phyloP scores from a whole-genome alignment of 73 alveolate species.

The Diophrys sp. region DNA sequence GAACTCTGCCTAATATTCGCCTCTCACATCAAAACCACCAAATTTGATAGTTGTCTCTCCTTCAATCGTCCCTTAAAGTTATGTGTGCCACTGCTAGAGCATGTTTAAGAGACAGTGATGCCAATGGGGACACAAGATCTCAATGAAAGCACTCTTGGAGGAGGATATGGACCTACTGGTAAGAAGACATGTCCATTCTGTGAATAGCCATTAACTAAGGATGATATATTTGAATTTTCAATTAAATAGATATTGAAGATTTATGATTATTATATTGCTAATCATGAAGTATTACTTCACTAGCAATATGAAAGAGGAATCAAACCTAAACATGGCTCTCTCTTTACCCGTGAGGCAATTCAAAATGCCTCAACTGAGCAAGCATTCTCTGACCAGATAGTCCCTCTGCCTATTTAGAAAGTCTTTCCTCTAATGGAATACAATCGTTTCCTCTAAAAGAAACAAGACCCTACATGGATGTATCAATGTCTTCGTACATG shows the following conservation, averaged over 20 bases:
- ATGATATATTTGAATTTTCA: constrained; percentile 15
- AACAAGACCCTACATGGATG: constrained; percentile 16
- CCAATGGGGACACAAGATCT: no score
- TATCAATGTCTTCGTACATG: constrained; percentile 1
- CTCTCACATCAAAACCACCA: no score
- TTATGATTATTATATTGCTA: constrained; percentile 7
- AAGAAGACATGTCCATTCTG: constrained; percentile 5
- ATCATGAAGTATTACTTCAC: background rate
- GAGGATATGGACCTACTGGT: background rate
- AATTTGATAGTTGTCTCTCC: no score
- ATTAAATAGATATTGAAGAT: constrained; percentile 9
- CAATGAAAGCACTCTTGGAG: constrained; percentile 1
- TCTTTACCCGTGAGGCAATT: background rate
- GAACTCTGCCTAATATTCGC: no score
- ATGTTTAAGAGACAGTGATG: no score
- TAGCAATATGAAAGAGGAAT: background rate
- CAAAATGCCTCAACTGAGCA: background rate
- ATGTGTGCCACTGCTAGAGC: no score
- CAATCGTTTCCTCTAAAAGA: background rate
- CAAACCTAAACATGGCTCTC: background rate
- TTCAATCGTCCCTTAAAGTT: no score
- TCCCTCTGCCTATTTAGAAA: constrained; percentile 4
- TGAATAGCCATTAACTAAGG: background rate
- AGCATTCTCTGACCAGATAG: background rate
- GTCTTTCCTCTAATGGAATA: background rate